Conservation (phyloP, 192 early-diverging fungal species). For the Backusella luteola region DNA sequence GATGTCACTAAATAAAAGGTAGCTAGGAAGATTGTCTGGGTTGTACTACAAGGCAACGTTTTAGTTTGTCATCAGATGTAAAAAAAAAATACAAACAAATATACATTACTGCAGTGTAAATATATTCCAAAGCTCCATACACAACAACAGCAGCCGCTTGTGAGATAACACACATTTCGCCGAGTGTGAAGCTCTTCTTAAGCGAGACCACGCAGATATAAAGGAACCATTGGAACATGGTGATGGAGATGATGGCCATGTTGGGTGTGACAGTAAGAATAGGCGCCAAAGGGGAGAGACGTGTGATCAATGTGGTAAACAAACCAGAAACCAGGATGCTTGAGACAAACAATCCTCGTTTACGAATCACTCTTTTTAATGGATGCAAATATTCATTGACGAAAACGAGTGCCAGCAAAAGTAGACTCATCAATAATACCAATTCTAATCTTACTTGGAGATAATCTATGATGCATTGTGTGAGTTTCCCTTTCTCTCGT, state of each 20-base stretch:
- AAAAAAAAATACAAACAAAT: background rate
- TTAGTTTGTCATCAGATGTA: background rate
- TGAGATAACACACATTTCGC: constrained; percentile 62
- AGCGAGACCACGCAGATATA: constrained; percentile 31
- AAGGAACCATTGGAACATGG: constrained; percentile 29
- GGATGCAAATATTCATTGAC: constrained; percentile 21
- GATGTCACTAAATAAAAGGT: constrained; percentile 16
- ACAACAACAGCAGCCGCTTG: constrained; percentile 56
- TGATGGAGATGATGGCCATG: constrained; percentile 18
- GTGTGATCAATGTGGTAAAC: constrained; percentile 23
- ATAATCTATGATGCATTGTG: constrained; percentile 14
- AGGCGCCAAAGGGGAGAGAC: constrained; percentile 14
- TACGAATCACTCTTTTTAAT: constrained; percentile 20
- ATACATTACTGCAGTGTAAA: constrained; percentile 38
- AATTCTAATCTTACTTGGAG: constrained; percentile 37
- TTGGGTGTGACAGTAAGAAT: constrained; percentile 15
- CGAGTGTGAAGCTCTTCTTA: constrained; percentile 60
- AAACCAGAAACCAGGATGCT: constrained; percentile 22
- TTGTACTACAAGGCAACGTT: constrained; percentile 24
- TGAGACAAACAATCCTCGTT: constrained; percentile 30
- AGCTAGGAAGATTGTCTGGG: constrained; percentile 26
- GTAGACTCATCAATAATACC: constrained; percentile 33
- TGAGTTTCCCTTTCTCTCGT: background rate
- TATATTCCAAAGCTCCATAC: constrained; percentile 41
- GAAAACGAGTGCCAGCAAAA: constrained; percentile 17